phyloP scores from a whole-genome alignment of 805 yeast species.

The Cyberlindnera petersonii region DNA sequence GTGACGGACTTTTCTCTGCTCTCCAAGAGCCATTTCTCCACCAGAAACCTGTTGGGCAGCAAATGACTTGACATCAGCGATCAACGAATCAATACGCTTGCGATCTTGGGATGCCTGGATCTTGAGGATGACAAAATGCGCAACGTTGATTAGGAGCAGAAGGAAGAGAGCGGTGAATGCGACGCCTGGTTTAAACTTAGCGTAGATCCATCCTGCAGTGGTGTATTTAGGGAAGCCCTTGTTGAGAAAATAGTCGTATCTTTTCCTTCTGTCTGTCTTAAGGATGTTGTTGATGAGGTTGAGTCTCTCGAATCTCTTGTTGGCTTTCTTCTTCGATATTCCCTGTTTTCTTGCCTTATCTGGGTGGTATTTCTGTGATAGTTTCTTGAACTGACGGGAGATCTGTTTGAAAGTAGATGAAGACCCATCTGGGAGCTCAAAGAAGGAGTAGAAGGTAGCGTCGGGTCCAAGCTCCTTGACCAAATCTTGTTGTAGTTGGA shows the following conservation, averaged over 20 bases:
- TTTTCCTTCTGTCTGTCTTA: constrained; percentile 51
- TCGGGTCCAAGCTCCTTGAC: constrained; percentile 26
- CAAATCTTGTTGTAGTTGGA: constrained; percentile 63
- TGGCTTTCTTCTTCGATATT: constrained; percentile 35
- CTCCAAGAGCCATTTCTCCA: constrained; percentile 11
- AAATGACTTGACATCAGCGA: constrained; percentile 46
- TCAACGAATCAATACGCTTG: constrained; percentile 49
- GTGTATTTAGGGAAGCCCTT: constrained; percentile 86
- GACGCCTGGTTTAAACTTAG: constrained; percentile 66
- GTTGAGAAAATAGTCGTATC: constrained; percentile 79
- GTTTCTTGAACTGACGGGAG: constrained; percentile 61
- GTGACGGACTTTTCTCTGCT: constrained; percentile 20
- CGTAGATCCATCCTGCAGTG: constrained; percentile 50
- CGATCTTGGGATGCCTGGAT: constrained; percentile 51
- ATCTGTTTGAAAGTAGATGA: constrained; percentile 44
- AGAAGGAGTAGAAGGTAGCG: constrained; percentile 31
- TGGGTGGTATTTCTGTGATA: constrained; percentile 77
- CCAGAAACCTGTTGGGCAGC: constrained; percentile 58
- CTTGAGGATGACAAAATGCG: constrained; percentile 55
- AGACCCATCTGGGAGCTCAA: constrained; percentile 15
- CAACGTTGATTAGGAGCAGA: constrained; percentile 45
- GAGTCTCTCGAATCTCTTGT: constrained; percentile 68
- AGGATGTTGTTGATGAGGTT: constrained; percentile 73
- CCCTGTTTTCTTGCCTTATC: constrained; percentile 50
- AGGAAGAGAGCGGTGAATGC: constrained; percentile 48